Base-by-base conservation (phyloP, 345 rosid species). In the Turnera subulata region DNA sequence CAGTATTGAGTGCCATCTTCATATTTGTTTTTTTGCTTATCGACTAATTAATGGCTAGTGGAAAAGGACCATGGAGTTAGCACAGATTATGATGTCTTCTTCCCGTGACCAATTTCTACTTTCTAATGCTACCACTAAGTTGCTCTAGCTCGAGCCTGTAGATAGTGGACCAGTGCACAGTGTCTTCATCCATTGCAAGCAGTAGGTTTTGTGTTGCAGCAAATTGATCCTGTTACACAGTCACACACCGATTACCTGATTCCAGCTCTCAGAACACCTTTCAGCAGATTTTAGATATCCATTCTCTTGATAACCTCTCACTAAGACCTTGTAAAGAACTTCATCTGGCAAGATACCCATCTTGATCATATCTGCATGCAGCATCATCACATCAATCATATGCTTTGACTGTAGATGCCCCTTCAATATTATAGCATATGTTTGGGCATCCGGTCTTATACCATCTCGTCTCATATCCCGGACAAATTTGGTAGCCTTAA, bases 311-410 rank as follows among this genome's bases (percentile, higher is more conserved):
- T 82, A 82, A 58, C 79, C 64, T 50, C 14, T 61, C 43, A 50
- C 61, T 48, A 87, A 40, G 47, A 77, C 53, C 32, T 55, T 51
- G 67, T 76, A 65, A 58, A 65, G 58, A 50, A 47, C 14, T 51
- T 67, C 58, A 59, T 78, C 77, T 14, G 85, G 85, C 73, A 87
- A 13, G 11, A 67, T 42, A 22, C 91, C 86, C 67, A 63, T 76
- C 83, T 84, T 82, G 64, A 80, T 72, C 79, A 80, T 77, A 62
- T 86, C 95, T 22, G 82, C 80, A 21, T 78, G 88, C 79, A 86
- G 66, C 75, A 80, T 69, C 86, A 76, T 73, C 42, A 79, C 68
- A 62, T 79, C 84, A 7, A 46, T 42, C 70, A 78, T 63, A 58
- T 53, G 70, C 70, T 72, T 81, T 61, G 67, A 86, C 47, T 55